Percentiles rank a stretch among this genome's conserved stretches.
These are phyloP conservation scores for Talaromyces sp. DNA, from an alignment of 2,329 filamentous ascomycete species.

Conservation along the genomic window DNA sequence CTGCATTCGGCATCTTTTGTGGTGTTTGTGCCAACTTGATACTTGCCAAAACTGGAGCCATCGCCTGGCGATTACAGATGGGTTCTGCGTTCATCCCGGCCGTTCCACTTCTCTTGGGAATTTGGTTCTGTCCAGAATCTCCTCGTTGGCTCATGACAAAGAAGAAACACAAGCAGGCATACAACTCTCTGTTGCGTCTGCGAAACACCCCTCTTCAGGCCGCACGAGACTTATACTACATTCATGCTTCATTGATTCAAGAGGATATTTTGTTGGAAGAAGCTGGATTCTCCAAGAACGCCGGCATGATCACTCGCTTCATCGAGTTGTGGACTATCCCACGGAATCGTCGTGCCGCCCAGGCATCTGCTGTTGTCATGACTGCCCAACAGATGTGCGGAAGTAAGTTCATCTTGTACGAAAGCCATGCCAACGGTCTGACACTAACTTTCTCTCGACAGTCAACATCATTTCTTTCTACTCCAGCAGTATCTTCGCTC, in stretches of 20 bases:
- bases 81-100: slow-evolving; percentile 65
- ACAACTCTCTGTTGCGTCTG: slow-evolving; percentile 55
- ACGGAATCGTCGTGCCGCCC: slow-evolving; percentile 58
- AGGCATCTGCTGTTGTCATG: slow-evolving; percentile 78
- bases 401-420: slow-evolving; percentile 24
- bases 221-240: slow-evolving; percentile 61
- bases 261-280: slow-evolving; percentile 32
- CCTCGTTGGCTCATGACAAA: slow-evolving; percentile 68
- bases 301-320: slow-evolving; percentile 61
- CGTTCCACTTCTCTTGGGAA: slow-evolving; percentile 56
- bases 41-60: slow-evolving; percentile 56
- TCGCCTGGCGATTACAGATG: slow-evolving; percentile 63
- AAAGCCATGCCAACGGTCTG: background rate
- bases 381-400: slow-evolving; percentile 70
- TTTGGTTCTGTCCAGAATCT: slow-evolving; percentile 63
- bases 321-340: slow-evolving; percentile 50
- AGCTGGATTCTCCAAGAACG: slow-evolving; percentile 38
- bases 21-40: slow-evolving; percentile 64
- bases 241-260: slow-evolving; percentile 51
- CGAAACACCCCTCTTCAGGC: slow-evolving; percentile 60
- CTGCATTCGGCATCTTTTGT: slow-evolving; percentile 63
- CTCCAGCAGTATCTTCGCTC: slow-evolving; percentile 55
- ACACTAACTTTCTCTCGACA: background rate
- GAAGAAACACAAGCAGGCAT: slow-evolving; percentile 59
- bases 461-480: slow-evolving; percentile 76